Conservation (phyloP, 2,329 filamentous ascomycete genomes). For the Capronia epimyces region DNA sequence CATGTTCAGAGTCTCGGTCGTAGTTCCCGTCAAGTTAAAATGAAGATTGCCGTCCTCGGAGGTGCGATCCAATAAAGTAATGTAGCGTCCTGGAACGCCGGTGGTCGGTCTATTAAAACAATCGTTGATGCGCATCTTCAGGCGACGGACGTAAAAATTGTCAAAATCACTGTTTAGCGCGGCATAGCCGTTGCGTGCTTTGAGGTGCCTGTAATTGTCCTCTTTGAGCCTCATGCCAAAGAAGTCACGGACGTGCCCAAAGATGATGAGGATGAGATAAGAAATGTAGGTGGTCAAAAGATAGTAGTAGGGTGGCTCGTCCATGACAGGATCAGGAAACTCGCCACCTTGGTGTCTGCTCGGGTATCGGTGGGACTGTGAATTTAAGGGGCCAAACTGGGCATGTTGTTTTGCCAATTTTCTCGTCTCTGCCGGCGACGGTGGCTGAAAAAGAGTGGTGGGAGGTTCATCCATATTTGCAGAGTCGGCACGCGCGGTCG, state of each 20-base stretch:
- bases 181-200: conserved; percentile 80
- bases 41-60: conserved; percentile 88
- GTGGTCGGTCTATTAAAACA: conserved; percentile 91
- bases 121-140: conserved; percentile 94
- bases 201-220: conserved; percentile 78
- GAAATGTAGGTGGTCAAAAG: conserved; percentile 97
- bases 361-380: conserved; percentile 76
- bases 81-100: conserved; percentile 88
- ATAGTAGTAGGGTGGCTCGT: conserved; percentile 95
- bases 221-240: conserved; percentile 93
- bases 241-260: conserved; percentile 93
- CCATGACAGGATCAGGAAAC: conserved; percentile 77
- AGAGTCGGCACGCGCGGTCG: conserved; percentile 73
- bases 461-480: conserved; percentile 66
- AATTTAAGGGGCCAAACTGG: conserved; percentile 81
- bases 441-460: conserved; percentile 81
- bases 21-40: conserved; percentile 83
- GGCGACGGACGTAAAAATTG: conserved; percentile 89
- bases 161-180: conserved; percentile 97
- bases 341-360: conserved; percentile 79
- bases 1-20: conserved; percentile 94
- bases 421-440: conserved; percentile 74
- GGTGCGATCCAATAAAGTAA: conserved; percentile 84
- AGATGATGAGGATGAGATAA: conserved; percentile 90
- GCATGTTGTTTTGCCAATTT: conserved; percentile 72